phyloP scores from a whole-genome alignment of 2,329 filamentous ascomycete genomes.

The Coniochaeta sp. region DNA sequence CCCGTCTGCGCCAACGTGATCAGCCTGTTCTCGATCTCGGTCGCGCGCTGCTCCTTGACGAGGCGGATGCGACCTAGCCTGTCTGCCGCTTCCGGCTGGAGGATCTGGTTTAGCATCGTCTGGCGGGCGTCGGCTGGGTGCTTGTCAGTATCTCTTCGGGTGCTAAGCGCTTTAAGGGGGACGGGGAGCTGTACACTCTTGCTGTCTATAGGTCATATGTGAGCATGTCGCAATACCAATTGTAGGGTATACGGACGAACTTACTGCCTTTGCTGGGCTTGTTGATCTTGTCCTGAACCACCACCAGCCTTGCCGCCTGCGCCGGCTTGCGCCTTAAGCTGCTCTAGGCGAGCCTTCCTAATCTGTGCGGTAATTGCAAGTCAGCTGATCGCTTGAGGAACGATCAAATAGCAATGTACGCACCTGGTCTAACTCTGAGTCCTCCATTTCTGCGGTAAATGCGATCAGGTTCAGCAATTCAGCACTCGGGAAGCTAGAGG shows the following conservation, averaged over 20 bases:
- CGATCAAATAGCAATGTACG: neutral
- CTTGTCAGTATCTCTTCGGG: neutral
- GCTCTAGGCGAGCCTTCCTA: conserved; percentile 82
- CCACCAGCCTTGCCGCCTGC: conserved; percentile 33
- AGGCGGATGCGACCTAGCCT: conserved; percentile 89
- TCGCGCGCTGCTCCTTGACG: conserved; percentile 86
- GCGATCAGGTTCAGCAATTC: neutral
- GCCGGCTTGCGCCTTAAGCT: conserved; percentile 71
- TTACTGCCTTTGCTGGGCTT: conserved; percentile 62
- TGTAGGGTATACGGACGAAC: conserved; percentile 14
- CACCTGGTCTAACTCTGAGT: conserved; percentile 13
- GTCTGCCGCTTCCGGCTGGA: conserved; percentile 88
- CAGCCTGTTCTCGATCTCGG: conserved; percentile 84
- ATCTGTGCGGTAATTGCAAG: conserved; percentile 48
- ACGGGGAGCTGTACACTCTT: conserved; percentile 30
- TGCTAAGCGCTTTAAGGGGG: neutral
- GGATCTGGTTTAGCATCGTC: conserved; percentile 82
- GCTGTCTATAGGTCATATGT: conserved; percentile 24
- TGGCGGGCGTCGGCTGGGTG: conserved; percentile 61
- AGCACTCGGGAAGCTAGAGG: neutral
- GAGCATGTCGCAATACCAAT: neutral
- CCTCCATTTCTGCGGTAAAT: conserved; percentile 8
- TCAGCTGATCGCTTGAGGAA: neutral
- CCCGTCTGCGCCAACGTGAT: conserved; percentile 86
- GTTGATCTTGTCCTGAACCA: conserved; percentile 40